Evolutionary conservation across 208 protist genomes (phyloP).

Genomic region (Trypanosomatidae sp.): DNA sequence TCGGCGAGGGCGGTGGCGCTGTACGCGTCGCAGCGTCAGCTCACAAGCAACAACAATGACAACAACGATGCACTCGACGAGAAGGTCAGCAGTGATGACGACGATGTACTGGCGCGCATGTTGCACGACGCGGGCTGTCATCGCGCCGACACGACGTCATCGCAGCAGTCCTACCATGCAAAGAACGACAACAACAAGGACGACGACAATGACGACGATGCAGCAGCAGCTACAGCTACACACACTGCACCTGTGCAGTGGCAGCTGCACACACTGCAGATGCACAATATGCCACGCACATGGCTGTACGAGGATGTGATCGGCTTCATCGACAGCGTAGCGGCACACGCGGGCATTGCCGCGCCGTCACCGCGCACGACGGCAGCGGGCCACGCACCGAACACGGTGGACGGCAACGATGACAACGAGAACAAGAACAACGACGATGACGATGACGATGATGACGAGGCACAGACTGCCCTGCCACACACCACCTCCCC

Average conservation of each 20-base stretch:
- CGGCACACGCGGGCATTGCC: slow-evolving; percentile 41
- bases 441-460: neutral
- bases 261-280: slow-evolving; percentile 9
- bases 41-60: too few species aligned
- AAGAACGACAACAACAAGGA: neutral
- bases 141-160: too few species aligned
- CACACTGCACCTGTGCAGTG: neutral
- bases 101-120: too few species aligned
- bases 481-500: slow-evolving; percentile 30
- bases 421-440: slow-evolving; percentile 5
- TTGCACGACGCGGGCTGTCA: too few species aligned
- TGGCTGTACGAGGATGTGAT: slow-evolving; percentile 80
- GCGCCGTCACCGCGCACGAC: slow-evolving; percentile 4
- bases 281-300: slow-evolving; percentile 65
- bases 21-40: too few species aligned
- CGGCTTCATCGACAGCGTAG: slow-evolving; percentile 67
- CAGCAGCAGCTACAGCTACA: neutral
- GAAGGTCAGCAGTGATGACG: too few species aligned
- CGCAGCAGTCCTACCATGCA: too few species aligned
- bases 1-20: too few species aligned
- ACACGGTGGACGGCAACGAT: neutral
- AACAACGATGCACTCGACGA: too few species aligned
- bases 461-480: slow-evolving; percentile 14
- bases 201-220: neutral
- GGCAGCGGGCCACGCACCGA: neutral